These are phyloP conservation scores for Cucumis melo DNA, from an alignment of 306 rosid genomes.

Conservation along the genomic window DNA sequence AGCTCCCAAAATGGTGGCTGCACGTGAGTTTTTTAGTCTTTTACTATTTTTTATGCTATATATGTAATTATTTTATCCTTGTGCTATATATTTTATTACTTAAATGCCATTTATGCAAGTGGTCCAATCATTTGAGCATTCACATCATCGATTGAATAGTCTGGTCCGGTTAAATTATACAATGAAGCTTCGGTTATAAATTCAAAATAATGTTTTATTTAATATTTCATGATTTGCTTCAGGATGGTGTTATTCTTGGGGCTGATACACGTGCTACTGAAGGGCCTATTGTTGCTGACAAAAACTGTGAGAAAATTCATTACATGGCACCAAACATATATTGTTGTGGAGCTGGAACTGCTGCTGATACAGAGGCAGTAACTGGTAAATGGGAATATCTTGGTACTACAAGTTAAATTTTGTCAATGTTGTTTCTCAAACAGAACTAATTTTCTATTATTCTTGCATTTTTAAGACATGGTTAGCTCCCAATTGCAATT, in stretches of 20 bases:
- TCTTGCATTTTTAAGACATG: slow-evolving; percentile 46
- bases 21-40: no score
- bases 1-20: no score
- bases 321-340: slow-evolving; percentile 95
- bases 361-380: slow-evolving; percentile 98
- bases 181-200: background rate
- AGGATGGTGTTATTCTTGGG: slow-evolving; percentile 99
- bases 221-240: background rate
- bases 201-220: background rate
- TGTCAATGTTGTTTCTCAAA: background rate
- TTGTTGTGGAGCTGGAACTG: slow-evolving; percentile 99
- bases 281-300: slow-evolving; percentile 91
- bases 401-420: background rate
- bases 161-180: background rate
- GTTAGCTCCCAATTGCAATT: slow-evolving; percentile 91
- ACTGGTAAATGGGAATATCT: slow-evolving; percentile 42
- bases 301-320: slow-evolving; percentile 93
- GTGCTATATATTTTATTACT: no score
- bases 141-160: background rate
- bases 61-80: no score
- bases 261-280: slow-evolving; percentile 96
- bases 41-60: no score
- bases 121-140: background rate
- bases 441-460: slow-evolving; percentile 10
- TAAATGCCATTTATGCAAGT: no score